These are phyloP conservation scores for Alternaria brassicae DNA, from an alignment of 2,329 filamentous ascomycete species.

Conservation along the genomic window DNA sequence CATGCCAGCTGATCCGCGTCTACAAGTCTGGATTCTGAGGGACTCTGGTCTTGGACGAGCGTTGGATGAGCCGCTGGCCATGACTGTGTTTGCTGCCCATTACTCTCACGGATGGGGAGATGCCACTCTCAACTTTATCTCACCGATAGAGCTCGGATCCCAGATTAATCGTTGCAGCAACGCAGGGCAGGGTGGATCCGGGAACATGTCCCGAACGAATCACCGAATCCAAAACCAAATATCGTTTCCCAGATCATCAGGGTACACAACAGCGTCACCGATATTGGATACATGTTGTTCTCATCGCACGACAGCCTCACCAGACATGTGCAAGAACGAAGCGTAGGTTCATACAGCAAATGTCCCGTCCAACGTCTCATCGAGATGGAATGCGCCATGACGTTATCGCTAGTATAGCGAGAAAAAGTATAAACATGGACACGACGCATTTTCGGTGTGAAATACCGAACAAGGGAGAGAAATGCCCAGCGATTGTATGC, in stretches of 20 bases:
- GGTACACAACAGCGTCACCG: background rate
- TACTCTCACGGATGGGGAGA: background rate
- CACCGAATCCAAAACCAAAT: background rate
- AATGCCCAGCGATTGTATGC: too few species aligned
- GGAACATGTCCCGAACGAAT: conserved; percentile 7
- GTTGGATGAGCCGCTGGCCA: background rate
- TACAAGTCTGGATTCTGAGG: background rate
- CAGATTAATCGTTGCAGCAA: background rate
- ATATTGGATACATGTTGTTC: background rate
- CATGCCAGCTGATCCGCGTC: conserved; percentile 19
- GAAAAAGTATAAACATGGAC: conserved; percentile 1
- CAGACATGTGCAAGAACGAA: too few species aligned
- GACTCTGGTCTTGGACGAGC: background rate
- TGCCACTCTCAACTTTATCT: background rate
- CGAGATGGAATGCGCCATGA: conserved; percentile 6
- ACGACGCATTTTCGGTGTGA: background rate
- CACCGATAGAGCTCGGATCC: background rate
- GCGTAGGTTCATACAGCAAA: background rate
- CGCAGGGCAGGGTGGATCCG: background rate
- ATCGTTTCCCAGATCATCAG: conserved; percentile 2
- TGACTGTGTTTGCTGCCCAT: background rate
- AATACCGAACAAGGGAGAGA: background rate
- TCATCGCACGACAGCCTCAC: background rate
- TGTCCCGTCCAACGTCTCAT: background rate
- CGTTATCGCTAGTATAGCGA: background rate